Conservation (phyloP, 169 alveolate species). For the Eimeria acervulina region DNA sequence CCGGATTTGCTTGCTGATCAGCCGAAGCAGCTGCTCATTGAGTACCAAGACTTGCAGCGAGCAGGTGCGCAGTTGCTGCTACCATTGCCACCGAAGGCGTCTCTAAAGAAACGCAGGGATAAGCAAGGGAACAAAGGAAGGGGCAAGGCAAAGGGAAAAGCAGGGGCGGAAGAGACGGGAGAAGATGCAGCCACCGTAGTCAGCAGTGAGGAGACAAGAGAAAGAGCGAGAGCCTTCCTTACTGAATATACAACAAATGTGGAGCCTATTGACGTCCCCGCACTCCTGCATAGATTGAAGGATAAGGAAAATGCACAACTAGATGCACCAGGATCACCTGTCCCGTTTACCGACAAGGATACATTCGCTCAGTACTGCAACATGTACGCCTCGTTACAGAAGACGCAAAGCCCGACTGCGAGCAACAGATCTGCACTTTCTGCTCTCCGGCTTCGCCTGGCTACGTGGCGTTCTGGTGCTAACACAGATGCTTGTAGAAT, state of each 20-base stretch:
- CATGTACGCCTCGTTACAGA: constrained; percentile 37
- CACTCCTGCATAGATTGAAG: not conserved
- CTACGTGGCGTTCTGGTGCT: not conserved
- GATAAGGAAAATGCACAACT: not conserved
- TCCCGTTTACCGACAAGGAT: constrained; percentile 32
- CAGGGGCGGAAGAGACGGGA: not conserved
- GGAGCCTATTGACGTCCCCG: constrained; percentile 41
- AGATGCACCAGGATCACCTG: not conserved
- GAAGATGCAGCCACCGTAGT: not conserved
- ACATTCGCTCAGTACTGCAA: constrained; percentile 45
- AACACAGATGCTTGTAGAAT: not conserved
- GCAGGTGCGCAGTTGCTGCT: constrained; percentile 43
- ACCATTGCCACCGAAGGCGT: constrained; percentile 62
- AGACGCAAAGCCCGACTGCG: not conserved
- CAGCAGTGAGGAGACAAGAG: constrained; percentile 14
- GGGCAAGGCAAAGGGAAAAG: not conserved
- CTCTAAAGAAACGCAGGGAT: not conserved
- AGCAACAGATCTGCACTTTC: not conserved
- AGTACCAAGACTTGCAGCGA: constrained; percentile 37
- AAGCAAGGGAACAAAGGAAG: not conserved
- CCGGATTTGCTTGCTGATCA: constrained; percentile 66
- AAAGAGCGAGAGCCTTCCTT: constrained; percentile 23
- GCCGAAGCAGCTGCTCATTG: constrained; percentile 60
- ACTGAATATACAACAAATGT: constrained; percentile 2
- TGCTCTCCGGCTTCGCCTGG: not conserved